These are phyloP conservation scores for Xylariaceae sp. DNA, from an alignment of 2,329 filamentous ascomycete genomes.

Conservation along the genomic window DNA sequence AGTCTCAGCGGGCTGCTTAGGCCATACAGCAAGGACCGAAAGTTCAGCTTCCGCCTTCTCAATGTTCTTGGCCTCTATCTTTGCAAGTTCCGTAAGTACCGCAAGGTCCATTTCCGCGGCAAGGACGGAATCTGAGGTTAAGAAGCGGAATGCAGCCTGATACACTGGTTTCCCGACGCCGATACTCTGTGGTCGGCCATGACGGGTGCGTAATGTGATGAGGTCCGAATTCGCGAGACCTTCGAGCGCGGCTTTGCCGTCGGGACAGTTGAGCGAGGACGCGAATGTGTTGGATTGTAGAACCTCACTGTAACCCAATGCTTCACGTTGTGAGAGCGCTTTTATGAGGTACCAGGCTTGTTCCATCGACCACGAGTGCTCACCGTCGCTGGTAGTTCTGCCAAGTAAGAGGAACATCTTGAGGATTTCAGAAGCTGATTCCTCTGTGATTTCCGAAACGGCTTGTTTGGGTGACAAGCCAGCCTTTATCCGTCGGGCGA, in stretches of 20 bases:
- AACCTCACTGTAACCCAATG: constrained; percentile 80
- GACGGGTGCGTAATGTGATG: constrained; percentile 66
- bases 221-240: constrained; percentile 82
- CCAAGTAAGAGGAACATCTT: constrained; percentile 82
- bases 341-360: constrained; percentile 92
- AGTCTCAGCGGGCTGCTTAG: constrained; percentile 68
- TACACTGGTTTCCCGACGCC: constrained; percentile 86
- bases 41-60: constrained; percentile 79
- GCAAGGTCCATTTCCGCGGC: constrained; percentile 70
- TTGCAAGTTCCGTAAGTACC: constrained; percentile 65
- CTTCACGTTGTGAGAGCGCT: constrained; percentile 65
- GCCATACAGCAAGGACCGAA: constrained; percentile 64
- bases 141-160: constrained; percentile 72
- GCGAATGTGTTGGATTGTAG: constrained; percentile 75
- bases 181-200: constrained; percentile 76
- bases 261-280: constrained; percentile 49
- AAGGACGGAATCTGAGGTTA: constrained; percentile 71
- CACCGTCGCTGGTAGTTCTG: constrained; percentile 42
- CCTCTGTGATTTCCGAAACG: constrained; percentile 82
- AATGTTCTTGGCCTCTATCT: constrained; percentile 70
- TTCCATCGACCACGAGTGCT: constrained; percentile 70
- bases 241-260: constrained; percentile 73
- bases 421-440: constrained; percentile 84
- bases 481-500: constrained; percentile 83
- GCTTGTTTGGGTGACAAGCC: constrained; percentile 81